These are phyloP conservation scores for Paramecium caudatum DNA, from an alignment of 73 alveolate species.

Conservation along the genomic window DNA sequence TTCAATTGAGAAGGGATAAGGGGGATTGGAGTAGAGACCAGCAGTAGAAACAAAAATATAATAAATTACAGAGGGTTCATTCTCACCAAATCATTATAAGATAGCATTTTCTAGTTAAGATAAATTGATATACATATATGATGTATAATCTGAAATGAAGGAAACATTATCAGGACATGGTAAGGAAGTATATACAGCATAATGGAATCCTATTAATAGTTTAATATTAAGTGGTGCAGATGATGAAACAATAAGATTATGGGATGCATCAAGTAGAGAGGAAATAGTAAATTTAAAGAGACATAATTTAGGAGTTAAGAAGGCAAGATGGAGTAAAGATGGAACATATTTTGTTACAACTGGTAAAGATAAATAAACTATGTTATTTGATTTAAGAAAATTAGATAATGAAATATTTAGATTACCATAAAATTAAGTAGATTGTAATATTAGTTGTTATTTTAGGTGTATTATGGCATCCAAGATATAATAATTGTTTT, in stretches of 20 bases:
- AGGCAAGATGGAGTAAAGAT: slow-evolving; percentile 28
- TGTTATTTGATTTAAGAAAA: slow-evolving; percentile 41
- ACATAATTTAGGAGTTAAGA: slow-evolving; percentile 61
- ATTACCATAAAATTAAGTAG: slow-evolving; percentile 23
- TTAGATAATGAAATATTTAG: slow-evolving; percentile 35
- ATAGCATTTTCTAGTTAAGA: slow-evolving; percentile 14
- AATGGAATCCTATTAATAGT: slow-evolving; percentile 36
- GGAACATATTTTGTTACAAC: slow-evolving; percentile 35
- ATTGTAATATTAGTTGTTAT: too few relatives aligned
- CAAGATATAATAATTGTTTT: slow-evolving; percentile 49
- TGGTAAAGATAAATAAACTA: slow-evolving; percentile 36
- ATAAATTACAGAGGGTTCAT: not conserved
- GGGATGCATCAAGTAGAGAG: slow-evolving; percentile 66
- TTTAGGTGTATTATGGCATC: slow-evolving; percentile 51
- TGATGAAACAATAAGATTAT: slow-evolving; percentile 59
- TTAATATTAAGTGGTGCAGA: slow-evolving; percentile 61
- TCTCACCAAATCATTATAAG: slow-evolving; percentile 42
- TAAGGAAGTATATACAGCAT: slow-evolving; percentile 26
- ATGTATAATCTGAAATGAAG: not conserved
- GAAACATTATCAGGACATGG: slow-evolving; percentile 52
- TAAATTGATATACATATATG: slow-evolving; percentile 12
- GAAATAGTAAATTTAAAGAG: slow-evolving; percentile 32
- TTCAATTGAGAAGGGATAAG: slow-evolving; percentile 46
- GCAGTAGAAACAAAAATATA: not conserved
- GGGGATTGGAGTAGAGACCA: slow-evolving; percentile 58